A percentile compares a stretch with the other conserved stretches of the same genome.
phyloP scores from a whole-genome alignment of 192 early-diverging fungal genomes.

The Coemansia sp. region DNA sequence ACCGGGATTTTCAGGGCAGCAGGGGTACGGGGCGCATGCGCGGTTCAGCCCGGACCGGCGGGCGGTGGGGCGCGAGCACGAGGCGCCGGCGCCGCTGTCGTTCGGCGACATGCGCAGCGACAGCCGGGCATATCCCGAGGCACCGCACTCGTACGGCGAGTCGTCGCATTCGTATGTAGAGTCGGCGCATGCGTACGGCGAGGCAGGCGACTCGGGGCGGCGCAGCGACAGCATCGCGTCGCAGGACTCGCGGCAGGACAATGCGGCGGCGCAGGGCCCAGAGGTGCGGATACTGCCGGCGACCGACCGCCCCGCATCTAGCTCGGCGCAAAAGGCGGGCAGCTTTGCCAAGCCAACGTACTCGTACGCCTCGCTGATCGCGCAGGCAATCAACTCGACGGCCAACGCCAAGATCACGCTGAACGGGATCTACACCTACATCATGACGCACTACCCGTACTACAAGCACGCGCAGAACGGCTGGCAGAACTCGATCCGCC shows the following conservation, averaged over 20 bases:
- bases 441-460: constrained; percentile 79
- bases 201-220: background rate
- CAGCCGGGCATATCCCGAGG: constrained; percentile 1
- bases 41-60: constrained; percentile 4
- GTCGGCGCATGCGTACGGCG: background rate
- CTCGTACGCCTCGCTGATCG: constrained; percentile 86
- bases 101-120: constrained; percentile 18
- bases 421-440: constrained; percentile 86
- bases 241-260: constrained; percentile 5
- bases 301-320: constrained; percentile 22
- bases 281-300: constrained; percentile 47
- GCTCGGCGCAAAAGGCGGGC: background rate
- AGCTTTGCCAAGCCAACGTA: constrained; percentile 67
- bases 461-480: constrained; percentile 81
- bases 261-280: background rate
- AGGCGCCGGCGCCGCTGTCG: constrained; percentile 37
- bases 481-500: constrained; percentile 98
- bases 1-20: background rate
- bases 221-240: background rate
- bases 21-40: background rate
- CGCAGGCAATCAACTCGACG: constrained; percentile 84
- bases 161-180: background rate
- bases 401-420: constrained; percentile 70
- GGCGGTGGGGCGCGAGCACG: constrained; percentile 3
- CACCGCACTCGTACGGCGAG: background rate